A percentile compares a stretch with the other conserved stretches of the same genome.
Evolutionary conservation across 169 alveolate species (phyloP).

Genomic region (Plasmodium vivax): DNA sequence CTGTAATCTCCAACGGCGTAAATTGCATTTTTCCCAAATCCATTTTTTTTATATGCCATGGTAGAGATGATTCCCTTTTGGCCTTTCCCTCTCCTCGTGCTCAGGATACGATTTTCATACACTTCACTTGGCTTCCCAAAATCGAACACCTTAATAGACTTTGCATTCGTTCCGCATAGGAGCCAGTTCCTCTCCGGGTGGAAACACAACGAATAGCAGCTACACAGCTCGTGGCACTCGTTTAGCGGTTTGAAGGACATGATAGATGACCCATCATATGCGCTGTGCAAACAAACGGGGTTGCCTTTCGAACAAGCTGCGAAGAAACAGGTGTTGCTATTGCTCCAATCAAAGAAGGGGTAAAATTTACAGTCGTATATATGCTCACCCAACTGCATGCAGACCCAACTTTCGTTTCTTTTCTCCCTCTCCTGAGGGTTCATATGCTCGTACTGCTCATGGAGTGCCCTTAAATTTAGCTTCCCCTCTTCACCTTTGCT

Average conservation of each 20-base stretch:
- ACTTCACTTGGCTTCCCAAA: conserved; percentile 26
- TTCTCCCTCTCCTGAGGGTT: background rate
- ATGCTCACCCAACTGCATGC: conserved; percentile 17
- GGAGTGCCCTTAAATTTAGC: background rate
- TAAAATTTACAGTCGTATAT: conserved; percentile 67
- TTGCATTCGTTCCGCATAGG: conserved; percentile 44
- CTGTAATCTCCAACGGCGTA: conserved; percentile 68
- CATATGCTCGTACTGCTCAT: conserved; percentile 6
- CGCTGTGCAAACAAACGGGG: conserved; percentile 44
- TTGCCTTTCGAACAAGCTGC: conserved; percentile 14
- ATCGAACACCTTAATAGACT: conserved; percentile 56
- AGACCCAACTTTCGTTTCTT: conserved; percentile 30
- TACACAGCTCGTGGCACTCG: conserved; percentile 23
- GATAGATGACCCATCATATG: conserved; percentile 51
- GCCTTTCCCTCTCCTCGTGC: conserved; percentile 69
- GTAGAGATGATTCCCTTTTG: conserved; percentile 66
- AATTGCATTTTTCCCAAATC: conserved; percentile 31
- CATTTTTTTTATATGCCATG: conserved; percentile 56
- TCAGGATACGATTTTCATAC: conserved; percentile 50
- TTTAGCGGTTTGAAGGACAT: conserved; percentile 37
- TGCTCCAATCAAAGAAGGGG: conserved; percentile 62
- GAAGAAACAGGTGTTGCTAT: conserved; percentile 49
- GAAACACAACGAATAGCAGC: conserved; percentile 62
- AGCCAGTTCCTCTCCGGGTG: conserved; percentile 69
- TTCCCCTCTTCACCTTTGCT: background rate